Percentiles rank a stretch among this genome's conserved stretches.
Conservation (phyloP, 2,329 filamentous ascomycete genomes). For the Escovopsis weberi region DNA sequence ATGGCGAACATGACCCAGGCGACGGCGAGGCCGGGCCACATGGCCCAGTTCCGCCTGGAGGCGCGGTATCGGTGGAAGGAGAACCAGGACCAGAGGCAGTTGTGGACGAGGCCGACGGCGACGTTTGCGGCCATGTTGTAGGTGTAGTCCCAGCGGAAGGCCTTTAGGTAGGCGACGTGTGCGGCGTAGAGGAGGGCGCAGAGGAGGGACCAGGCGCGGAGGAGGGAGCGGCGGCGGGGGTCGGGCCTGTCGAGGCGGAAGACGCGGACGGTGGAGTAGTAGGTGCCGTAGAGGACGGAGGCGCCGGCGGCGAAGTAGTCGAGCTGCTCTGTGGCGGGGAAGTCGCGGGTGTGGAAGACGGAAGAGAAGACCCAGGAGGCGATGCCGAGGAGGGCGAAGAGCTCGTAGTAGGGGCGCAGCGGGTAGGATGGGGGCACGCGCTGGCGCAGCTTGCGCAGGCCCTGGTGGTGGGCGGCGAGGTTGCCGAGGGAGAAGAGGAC, state of each 20-base stretch:
- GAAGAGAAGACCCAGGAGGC: conserved; percentile 78
- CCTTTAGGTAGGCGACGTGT: conserved; percentile 73
- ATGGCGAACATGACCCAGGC: conserved; percentile 86
- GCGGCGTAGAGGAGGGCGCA: conserved; percentile 57
- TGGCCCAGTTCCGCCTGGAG: conserved; percentile 62
- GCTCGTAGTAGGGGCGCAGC: conserved; percentile 65
- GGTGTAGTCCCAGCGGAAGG: conserved; percentile 83
- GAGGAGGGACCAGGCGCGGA: conserved; percentile 60
- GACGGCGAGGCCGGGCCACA: conserved; percentile 82
- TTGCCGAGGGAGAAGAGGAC: conserved; percentile 91
- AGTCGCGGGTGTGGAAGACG: conserved; percentile 87
- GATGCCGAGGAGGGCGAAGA: conserved; percentile 68
- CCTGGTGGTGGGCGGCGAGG: conserved; percentile 69
- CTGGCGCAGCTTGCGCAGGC: conserved; percentile 57
- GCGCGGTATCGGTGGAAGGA: conserved; percentile 59
- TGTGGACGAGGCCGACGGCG: conserved; percentile 62
- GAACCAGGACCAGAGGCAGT: conserved; percentile 76
- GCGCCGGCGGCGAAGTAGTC: conserved; percentile 94
- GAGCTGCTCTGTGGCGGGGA: conserved; percentile 71
- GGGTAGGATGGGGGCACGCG: conserved; percentile 66
- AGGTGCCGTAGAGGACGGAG: conserved; percentile 80
- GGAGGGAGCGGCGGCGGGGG: conserved; percentile 30
- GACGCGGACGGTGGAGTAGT: conserved; percentile 68
- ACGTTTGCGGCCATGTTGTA: conserved; percentile 99
- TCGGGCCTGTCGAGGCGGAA: conserved; percentile 59